Evolutionary conservation across 1,139 yeast genomes (phyloP), one percentile per base, ranked within the genome.

Genomic region (Candida smagusa): DNA sequence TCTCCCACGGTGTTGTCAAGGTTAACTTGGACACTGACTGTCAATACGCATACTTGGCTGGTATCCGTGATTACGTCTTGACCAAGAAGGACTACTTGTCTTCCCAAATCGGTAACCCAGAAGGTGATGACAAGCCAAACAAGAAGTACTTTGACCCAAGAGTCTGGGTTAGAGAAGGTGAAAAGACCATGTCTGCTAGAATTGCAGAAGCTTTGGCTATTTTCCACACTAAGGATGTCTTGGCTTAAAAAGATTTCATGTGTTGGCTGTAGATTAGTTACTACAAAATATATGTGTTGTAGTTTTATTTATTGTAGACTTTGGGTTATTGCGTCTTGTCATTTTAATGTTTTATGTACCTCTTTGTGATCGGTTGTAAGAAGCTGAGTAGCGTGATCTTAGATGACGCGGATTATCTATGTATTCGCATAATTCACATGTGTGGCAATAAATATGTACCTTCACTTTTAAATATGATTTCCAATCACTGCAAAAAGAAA

Each of bases 111-210:
- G 98, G 98, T 74, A 92, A 92, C 94, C 98, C 99, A 73, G 97
- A 92, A 23, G 98, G 97, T 68, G 94, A 75, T 41, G 97, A 92
- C 76, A 87, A 89, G 80, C 98, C 98, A 77, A 86, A 86, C 85
- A 90, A 90, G 89, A 90, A 90, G 78, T 89, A 73, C 88, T 92
- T 88, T 67, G 99, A 92, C 77, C 99, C 99, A 75, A 92, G 99
- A 84, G 97, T 90, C 72, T 92, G 98, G 98, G 97, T 92, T 55
- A 90, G 98, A 81, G 97, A 90, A 74, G 98, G 98, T 79, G 99
- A 92, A 79, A 88, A 89, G 90, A 89, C 97, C 67, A 92, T 92
- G 97, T 57, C 81, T 53, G 73, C 69, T 54, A 87, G 97, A 81
- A 78, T 94, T 61, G 53, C 83, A 48, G 84, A 82, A 68, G 94